Conservation (phyloP, 495 filamentous ascomycete genomes). For the Mytilinidion resinicola region DNA sequence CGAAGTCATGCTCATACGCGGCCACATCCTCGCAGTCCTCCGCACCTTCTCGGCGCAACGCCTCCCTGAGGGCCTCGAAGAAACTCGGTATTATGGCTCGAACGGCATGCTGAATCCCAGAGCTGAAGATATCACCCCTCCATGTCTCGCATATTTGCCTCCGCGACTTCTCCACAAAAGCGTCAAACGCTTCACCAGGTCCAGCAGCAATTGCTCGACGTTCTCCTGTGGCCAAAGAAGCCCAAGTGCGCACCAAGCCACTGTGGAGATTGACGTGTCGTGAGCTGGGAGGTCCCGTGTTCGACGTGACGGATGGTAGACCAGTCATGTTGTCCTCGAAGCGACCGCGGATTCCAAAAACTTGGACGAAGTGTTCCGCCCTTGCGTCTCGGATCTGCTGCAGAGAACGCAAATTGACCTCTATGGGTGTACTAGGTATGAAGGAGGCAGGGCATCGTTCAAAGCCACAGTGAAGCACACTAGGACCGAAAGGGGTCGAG, state of each 20-base stretch:
- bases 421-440: neutral
- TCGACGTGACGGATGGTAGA: slow-evolving; percentile 19
- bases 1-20: slow-evolving; percentile 16
- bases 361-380: slow-evolving; percentile 19
- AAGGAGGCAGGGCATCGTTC: slow-evolving; percentile 20
- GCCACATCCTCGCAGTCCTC: slow-evolving; percentile 7
- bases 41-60: slow-evolving; percentile 4
- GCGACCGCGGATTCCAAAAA: slow-evolving; percentile 14
- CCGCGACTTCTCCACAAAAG: slow-evolving; percentile 1
- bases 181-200: neutral
- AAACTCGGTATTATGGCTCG: slow-evolving; percentile 15
- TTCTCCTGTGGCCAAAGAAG: neutral
- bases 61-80: slow-evolving; percentile 9
- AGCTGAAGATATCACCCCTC: slow-evolving; percentile 12
- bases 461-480: slow-evolving; percentile 26
- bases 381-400: slow-evolving; percentile 17
- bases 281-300: slow-evolving; percentile 17
- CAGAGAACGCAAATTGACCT: neutral
- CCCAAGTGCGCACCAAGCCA: slow-evolving; percentile 21
- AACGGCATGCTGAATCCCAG: slow-evolving; percentile 2
- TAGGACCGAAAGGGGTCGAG: slow-evolving; percentile 29
- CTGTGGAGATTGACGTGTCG: slow-evolving; percentile 25
- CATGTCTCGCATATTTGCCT: slow-evolving; percentile 10
- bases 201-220: neutral
- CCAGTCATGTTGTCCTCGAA: slow-evolving; percentile 22